These are phyloP conservation scores for Nicotiana undulata DNA, from an alignment of 257 asterid species.

Conservation along the genomic window DNA sequence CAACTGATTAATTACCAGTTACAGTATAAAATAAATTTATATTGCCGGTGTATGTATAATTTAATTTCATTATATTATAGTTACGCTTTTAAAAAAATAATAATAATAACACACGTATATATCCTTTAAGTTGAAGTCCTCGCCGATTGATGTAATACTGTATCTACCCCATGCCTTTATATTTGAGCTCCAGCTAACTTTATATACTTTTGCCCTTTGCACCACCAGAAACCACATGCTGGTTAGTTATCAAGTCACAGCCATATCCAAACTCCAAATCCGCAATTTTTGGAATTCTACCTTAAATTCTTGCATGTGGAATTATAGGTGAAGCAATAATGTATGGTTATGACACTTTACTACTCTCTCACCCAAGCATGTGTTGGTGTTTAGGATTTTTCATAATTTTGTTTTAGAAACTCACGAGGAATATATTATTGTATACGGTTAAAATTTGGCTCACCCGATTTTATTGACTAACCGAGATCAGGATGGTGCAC, in stretches of 20 bases:
- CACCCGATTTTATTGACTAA: too few relatives aligned
- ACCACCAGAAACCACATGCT: constrained; percentile 5
- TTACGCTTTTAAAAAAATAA: not conserved
- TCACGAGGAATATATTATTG: too few relatives aligned
- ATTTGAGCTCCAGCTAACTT: not conserved
- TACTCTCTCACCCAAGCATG: too few relatives aligned
- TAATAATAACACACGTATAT: not conserved
- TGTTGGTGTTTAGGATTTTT: too few relatives aligned
- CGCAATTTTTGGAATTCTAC: not conserved
- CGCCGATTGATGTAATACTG: not conserved
- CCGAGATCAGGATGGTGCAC: too few relatives aligned
- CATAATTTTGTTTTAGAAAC: too few relatives aligned
- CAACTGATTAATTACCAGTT: too few relatives aligned
- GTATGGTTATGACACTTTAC: not conserved
- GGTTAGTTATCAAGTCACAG: not conserved
- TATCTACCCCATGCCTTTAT: not conserved
- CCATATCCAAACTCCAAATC: not conserved
- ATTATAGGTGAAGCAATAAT: not conserved
- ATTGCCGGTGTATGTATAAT: too few relatives aligned
- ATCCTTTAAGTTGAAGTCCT: not conserved
- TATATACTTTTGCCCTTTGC: not conserved
- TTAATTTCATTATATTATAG: too few relatives aligned
- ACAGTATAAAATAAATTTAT: too few relatives aligned
- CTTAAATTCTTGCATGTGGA: not conserved
- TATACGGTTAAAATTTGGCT: too few relatives aligned